Evolutionary conservation across 2,329 filamentous ascomycete species (phyloP).

Genomic region (Trichothecium sympodiale): DNA sequence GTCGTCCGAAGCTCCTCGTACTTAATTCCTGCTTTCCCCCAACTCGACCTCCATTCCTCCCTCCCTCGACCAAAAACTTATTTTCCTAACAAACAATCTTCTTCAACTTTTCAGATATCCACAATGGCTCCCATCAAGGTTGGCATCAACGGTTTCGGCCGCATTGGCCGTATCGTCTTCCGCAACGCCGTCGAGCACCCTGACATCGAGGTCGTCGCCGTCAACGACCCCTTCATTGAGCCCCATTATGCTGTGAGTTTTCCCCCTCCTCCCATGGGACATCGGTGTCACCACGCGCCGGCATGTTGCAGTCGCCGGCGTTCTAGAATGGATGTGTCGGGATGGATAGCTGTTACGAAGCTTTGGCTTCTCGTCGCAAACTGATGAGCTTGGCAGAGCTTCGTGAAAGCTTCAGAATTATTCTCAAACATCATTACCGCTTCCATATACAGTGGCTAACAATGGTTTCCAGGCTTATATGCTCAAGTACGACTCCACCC

Average conservation of each 20-base stretch:
- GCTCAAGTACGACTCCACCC: constrained; percentile 98
- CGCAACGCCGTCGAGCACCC: constrained; percentile 88
- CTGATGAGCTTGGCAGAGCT: too few relatives aligned
- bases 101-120: constrained; percentile 9
- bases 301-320: too few relatives aligned
- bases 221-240: constrained; percentile 99
- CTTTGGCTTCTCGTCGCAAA: too few relatives aligned
- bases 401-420: too few relatives aligned
- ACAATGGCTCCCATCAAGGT: constrained; percentile 54
- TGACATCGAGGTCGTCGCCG: constrained; percentile 85
- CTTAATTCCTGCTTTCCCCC: constrained; percentile 4
- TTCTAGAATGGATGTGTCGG: too few relatives aligned
- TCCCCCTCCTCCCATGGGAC: too few relatives aligned
- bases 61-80: not conserved
- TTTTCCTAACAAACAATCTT: constrained; percentile 1
- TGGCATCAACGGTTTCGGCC: constrained; percentile 99
- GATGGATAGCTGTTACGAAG: too few relatives aligned
- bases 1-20: constrained; percentile 2
- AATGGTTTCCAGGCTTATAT: constrained; percentile 68
- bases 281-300: too few relatives aligned
- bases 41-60: constrained; percentile 4
- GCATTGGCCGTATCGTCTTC: constrained; percentile 98
- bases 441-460: constrained; percentile 4
- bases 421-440: too few relatives aligned
- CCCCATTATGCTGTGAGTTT: constrained; percentile 85